Conservation (phyloP, 164 flowering plant genomes). For the Magnolia kwangsiensis region DNA sequence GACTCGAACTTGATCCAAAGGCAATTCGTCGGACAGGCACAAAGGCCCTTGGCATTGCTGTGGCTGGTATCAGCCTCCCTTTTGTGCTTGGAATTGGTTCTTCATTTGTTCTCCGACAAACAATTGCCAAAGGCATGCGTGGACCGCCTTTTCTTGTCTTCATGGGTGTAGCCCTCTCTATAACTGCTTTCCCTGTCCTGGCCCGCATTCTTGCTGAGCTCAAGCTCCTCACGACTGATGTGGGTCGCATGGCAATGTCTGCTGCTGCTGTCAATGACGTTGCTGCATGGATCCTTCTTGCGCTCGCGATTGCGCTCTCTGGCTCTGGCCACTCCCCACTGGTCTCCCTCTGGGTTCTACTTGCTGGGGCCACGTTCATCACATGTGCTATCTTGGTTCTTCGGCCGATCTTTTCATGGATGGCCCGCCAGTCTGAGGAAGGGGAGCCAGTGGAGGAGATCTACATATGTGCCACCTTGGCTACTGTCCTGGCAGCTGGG, state of each 20-base stretch:
- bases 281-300: constrained; percentile 79
- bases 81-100: constrained; percentile 63
- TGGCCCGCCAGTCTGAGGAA: constrained; percentile 42
- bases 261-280: constrained; percentile 90
- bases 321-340: constrained; percentile 45
- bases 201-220: constrained; percentile 85
- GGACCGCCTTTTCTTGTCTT: constrained; percentile 52
- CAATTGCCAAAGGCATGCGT: constrained; percentile 52
- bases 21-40: constrained; percentile 57
- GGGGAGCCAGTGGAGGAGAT: constrained; percentile 70
- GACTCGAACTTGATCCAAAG: constrained; percentile 62
- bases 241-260: constrained; percentile 79
- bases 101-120: constrained; percentile 47
- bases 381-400: constrained; percentile 16
- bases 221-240: constrained; percentile 75
- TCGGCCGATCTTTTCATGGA: constrained; percentile 51
- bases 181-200: constrained; percentile 80
- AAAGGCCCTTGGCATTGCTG: constrained; percentile 52
- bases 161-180: constrained; percentile 87
- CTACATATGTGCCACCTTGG: constrained; percentile 55
- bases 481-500: constrained; percentile 59
- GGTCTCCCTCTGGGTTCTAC: constrained; percentile 56
- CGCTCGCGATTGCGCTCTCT: constrained; percentile 71
- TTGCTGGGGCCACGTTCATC: constrained; percentile 48
- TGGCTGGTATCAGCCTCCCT: constrained; percentile 65